These are phyloP conservation scores for Fraxinus ornus DNA, from an alignment of 305 asterid species.

Conservation along the genomic window DNA sequence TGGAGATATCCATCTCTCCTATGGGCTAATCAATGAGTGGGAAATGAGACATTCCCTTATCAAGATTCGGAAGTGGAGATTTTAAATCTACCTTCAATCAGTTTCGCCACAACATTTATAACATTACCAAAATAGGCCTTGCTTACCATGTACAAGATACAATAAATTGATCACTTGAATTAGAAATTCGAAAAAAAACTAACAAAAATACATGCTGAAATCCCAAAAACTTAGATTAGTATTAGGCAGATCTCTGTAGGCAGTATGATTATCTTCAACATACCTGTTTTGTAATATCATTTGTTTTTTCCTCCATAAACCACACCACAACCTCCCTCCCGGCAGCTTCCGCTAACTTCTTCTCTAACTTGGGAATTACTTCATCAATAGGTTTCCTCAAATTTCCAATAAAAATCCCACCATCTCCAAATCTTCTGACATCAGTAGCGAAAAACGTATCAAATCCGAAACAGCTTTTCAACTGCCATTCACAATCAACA, in stretches of 20 bases:
- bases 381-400: constrained; percentile 83
- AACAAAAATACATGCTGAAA: neutral
- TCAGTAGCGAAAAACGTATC: constrained; percentile 81
- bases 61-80: neutral
- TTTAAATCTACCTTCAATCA: neutral
- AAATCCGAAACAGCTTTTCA: constrained; percentile 79
- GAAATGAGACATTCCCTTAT: neutral
- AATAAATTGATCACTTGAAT: neutral
- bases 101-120: neutral
- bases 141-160: neutral
- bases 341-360: constrained; percentile 77
- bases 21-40: neutral
- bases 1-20: neutral
- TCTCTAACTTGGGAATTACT: constrained; percentile 82
- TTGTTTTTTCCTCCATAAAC: constrained; percentile 80
- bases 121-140: neutral
- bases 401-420: constrained; percentile 83
- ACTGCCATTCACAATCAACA: constrained; percentile 43
- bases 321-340: constrained; percentile 86
- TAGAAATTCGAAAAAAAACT: neutral
- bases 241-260: neutral
- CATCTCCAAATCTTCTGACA: constrained; percentile 92
- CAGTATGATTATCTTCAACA: neutral
- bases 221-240: neutral
- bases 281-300: constrained; percentile 85